phyloP scores from a whole-genome alignment of 257 asterid species.

The Ligustrum vulgare region DNA sequence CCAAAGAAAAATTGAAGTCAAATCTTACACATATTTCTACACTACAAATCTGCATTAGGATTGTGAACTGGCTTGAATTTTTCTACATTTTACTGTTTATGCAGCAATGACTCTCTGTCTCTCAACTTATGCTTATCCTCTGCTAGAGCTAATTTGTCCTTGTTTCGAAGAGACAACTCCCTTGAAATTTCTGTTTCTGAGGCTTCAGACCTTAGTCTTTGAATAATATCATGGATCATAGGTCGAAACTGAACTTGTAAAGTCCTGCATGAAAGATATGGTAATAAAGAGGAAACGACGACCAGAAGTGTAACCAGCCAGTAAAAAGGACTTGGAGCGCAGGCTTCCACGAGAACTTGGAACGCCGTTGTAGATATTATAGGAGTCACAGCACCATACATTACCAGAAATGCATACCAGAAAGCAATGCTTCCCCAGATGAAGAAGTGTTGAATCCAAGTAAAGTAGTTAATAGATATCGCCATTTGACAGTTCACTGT shows the following conservation, averaged over 20 bases:
- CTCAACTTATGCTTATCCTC: slow-evolving; percentile 30
- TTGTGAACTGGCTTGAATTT: slow-evolving; percentile 1
- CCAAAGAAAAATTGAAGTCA: background rate
- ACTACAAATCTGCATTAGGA: slow-evolving; percentile 22
- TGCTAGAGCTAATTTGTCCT: slow-evolving; percentile 12
- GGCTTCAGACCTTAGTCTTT: slow-evolving; percentile 32
- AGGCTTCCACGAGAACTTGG: slow-evolving; percentile 69
- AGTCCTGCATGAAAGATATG: slow-evolving; percentile 61
- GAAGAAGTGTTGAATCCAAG: slow-evolving; percentile 93
- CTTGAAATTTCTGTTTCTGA: slow-evolving; percentile 26
- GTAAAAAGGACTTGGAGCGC: slow-evolving; percentile 76
- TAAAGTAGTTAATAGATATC: slow-evolving; percentile 80
- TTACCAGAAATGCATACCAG: slow-evolving; percentile 70
- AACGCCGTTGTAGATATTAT: slow-evolving; percentile 63
- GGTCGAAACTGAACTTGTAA: slow-evolving; percentile 70
- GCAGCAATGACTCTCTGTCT: slow-evolving; percentile 31
- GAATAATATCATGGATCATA: slow-evolving; percentile 75
- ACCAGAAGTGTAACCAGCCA: slow-evolving; percentile 68
- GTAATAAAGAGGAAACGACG: slow-evolving; percentile 61
- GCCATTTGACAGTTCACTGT: slow-evolving; percentile 97
- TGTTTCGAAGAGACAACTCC: slow-evolving; percentile 15
- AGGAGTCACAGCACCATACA: slow-evolving; percentile 68
- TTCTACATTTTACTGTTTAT: slow-evolving; percentile 26
- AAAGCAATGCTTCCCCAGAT: slow-evolving; percentile 88
- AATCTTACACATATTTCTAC: slow-evolving; percentile 8